Conservation (phyloP, 2,329 filamentous ascomycete genomes). For the Dactylellina parvicollis region DNA sequence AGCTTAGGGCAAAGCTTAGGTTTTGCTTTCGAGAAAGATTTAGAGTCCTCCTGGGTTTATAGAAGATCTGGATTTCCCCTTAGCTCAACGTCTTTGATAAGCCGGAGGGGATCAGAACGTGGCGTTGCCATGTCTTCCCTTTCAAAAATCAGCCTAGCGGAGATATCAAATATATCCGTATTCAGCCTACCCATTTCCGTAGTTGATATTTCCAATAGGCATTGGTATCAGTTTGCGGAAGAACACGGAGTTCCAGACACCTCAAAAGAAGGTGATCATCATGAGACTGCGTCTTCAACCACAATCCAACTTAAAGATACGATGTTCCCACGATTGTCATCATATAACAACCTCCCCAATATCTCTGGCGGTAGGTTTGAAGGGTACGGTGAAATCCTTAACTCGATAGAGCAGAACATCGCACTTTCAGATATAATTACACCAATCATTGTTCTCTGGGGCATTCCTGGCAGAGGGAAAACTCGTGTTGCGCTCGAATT, state of each 20-base stretch:
- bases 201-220: slow-evolving; percentile 14
- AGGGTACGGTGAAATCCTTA: no score
- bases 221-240: slow-evolving; percentile 1
- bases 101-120: slow-evolving; percentile 1
- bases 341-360: background rate
- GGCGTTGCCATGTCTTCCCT: background rate
- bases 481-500: slow-evolving; percentile 17
- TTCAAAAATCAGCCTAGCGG: slow-evolving; percentile 1
- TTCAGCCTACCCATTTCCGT: slow-evolving; percentile 8
- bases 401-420: background rate
- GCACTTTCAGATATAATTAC: background rate
- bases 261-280: background rate
- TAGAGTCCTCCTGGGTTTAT: slow-evolving; percentile 20
- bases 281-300: background rate
- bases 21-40: slow-evolving; percentile 9
- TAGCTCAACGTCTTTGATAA: background rate
- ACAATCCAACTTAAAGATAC: background rate
- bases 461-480: slow-evolving; percentile 7
- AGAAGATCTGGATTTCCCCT: background rate
- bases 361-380: no score
- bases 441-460: background rate
- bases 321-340: no score
- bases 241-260: background rate
- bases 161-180: slow-evolving; percentile 28
- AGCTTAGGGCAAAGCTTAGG: background rate